Evolutionary conservation across 352 stramenopile species (phyloP), one percentile per base, ranked within the genome.

Genomic region (Phytophthora rubi): DNA sequence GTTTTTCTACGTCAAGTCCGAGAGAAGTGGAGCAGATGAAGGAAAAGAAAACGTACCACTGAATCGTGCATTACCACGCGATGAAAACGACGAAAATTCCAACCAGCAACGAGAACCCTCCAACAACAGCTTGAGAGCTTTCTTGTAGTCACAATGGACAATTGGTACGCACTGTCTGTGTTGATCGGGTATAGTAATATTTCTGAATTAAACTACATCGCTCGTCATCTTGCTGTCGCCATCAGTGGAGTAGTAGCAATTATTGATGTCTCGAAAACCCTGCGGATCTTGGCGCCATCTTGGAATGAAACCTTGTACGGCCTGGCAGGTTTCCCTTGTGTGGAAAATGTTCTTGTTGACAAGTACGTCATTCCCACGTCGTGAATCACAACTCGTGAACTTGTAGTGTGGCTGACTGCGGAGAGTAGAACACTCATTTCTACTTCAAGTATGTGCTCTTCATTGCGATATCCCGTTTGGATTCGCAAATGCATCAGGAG

Each of bases 1-100:
- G 85, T 80, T 95, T 32, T 95, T 97, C 60, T 97, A 95, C 60
- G 84, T 94, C 28, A 80, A 82, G 39, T 68, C 69, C 4, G 75
- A 84, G 15, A 71, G 63, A 23, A 69, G 64, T 15, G 55, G 44
- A 18, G 33, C 18, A 4, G 33, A 64, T 15, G 72, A 72, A 47
- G 85, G 89, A 68, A 93, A 95, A 55, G 85, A 95, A 72, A 95
- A 93, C 59, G 62, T 86, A 12, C 79, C 69, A 30, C 23, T 68
- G 8, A 83, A 75, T 45, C 57, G 53, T 15, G 53, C 23, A 28
- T 28, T 33, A 30, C 26, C 61, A 57, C 39, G 51, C 56, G 67
- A 75, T 39, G 73, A 68, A 55, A 81, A 65, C 26, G 55, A 73
- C 28, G 62, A 65, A 42, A 79, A 73, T 28, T 59, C 54, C 28